Base-by-base conservation (phyloP, 768 basidiomycete species). In the Calvatia gigantea region DNA sequence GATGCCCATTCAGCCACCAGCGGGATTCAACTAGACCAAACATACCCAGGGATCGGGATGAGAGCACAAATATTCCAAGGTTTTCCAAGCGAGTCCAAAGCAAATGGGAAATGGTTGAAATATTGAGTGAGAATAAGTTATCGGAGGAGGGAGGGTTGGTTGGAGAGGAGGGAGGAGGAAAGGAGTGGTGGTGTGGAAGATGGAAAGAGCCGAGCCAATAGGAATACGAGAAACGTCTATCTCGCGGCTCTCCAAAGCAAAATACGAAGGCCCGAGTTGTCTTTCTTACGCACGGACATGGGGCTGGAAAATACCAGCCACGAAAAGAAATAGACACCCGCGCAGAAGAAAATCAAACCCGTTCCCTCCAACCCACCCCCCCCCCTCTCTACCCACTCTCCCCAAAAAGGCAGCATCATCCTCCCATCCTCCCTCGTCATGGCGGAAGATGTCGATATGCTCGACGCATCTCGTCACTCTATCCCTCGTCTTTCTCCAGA, bases 201-300 rank as follows among this genome's bases (percentile, higher is more conserved):
- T 71, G 72, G 72, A 58, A 69, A 69, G 60, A 44, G 70, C 72
- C 71, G 72, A 62, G 59, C 72, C 72, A 73, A 73, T 73, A 42
- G 62, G 63, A 64, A 52, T 0, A 56, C 47, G n/a, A 12, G 42
- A 65, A 64, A 59, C 14, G 45, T 31, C 47, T 61, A 59, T 58
- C 60, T 64, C 67, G 69, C 67, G 67, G 61, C 57, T 59, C 54
- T 54, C 51, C 21, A 14, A 19, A 29, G 51, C 28, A 52, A 53
- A 53, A 55, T 45, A 59, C 54, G 50, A 39, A 53, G 61, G 57
- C 68, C 64, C 63, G 63, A 64, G 66, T 65, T 62, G 67, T 64
- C 61, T 53, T 56, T 54, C 58, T 60, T 60, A 52, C 58, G 61
- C 61, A 53, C 65, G 61, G 62, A 64, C 57, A 58, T 62, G 60